Base-by-base conservation (phyloP, 225 moss, liverwort and hornwort species). In the Polytrichum formosum region DNA sequence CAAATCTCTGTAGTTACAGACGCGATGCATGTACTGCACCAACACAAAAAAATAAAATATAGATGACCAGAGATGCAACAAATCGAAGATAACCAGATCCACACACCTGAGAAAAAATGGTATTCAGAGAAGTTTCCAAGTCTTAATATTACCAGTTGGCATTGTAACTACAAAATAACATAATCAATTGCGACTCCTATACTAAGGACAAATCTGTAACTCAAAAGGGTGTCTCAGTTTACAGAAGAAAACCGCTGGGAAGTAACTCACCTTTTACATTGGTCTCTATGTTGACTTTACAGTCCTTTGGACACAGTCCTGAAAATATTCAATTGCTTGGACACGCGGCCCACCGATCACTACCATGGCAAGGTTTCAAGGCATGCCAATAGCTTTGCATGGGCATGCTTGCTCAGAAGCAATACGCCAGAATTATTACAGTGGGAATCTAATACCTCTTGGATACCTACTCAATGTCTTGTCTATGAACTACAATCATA, bases 171-270 rank as follows among this genome's bases (percentile, higher is more conserved):
- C 16, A 46, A 46, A 46, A 46, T 46, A 46, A 13, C 46, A 16
- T 46, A 13, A 67, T 54, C 67, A 67, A 67, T 67, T 16, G 8
- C 25, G 27, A 8, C 67, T 67, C 25, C 67, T 67, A 17, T 37
- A 66, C 53, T 17, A 53, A 8, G 8, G 54, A 26, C 67, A 54
- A 67, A 54, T 67, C 53, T 67, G 67, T 27, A 67, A 67, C 67
- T 26, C 53, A 67, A 67, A 67, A 23, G 53, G 53, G 53, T 13
- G 54, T 67, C 54, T 67, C 67, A 53, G 18, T 67, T 55, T 67
- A 67, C 67, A 67, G 53, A 54, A 54, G 54, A 67, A 54, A 67
- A 67, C 54, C 54, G 26, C 67, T 67, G 67, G 65, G 18, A 53
- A 67, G 67, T 26, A 26, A 53, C 54, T 67, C 17, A 53, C 18